Conservation (phyloP, 177 flowering plant species). For the Vitis hybrid region DNA sequence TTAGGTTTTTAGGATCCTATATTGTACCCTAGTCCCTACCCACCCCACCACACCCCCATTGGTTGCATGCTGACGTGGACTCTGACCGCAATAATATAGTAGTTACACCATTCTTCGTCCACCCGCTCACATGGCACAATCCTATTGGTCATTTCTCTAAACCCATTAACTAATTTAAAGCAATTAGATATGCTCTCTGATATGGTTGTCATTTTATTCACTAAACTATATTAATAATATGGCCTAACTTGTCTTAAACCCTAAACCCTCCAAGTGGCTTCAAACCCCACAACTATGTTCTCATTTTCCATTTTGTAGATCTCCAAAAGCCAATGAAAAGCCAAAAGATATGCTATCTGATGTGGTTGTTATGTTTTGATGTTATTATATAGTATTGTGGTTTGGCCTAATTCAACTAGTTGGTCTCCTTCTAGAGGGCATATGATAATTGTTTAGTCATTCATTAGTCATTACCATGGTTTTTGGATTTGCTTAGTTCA, state of each 20-base stretch:
- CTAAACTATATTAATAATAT: not conserved
- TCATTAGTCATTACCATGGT: not conserved
- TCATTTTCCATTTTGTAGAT: not conserved
- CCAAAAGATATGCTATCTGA: not conserved
- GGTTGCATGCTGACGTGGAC: constrained; percentile 17
- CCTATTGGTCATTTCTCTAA: not conserved
- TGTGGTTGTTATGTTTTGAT: not conserved
- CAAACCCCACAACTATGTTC: not conserved
- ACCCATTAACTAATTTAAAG: not conserved
- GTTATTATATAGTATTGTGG: not conserved
- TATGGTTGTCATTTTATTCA: not conserved
- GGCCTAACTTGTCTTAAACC: not conserved
- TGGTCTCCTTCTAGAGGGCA: constrained; percentile 33
- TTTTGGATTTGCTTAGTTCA: not conserved
- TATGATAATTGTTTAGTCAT: not conserved
- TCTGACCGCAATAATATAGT: not conserved
- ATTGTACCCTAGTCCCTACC: too few species aligned
- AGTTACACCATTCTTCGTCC: too few species aligned
- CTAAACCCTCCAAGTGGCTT: not conserved
- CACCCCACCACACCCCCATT: constrained; percentile 5
- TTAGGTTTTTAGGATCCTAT: constrained; percentile 13
- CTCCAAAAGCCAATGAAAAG: constrained; percentile 7
- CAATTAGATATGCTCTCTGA: constrained; percentile 1
- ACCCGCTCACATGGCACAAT: not conserved
- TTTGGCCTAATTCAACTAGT: constrained; percentile 20